Base-by-base conservation (phyloP, 331 rosid species). In the Acacia pycnantha region DNA sequence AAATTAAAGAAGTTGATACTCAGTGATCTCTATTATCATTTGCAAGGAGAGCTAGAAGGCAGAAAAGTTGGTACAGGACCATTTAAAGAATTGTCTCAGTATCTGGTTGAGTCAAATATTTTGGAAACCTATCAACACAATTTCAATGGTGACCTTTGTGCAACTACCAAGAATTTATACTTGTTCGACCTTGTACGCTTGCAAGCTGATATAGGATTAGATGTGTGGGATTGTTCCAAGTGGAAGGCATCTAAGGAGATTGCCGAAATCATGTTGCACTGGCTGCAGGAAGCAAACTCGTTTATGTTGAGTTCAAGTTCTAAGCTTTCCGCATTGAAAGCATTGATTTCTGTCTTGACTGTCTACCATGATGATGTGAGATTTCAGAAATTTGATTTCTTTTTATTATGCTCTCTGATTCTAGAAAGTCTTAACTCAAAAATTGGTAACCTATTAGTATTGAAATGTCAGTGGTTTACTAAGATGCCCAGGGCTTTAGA, bases 1-100 rank as follows among this genome's bases (percentile, higher is more conserved):
- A 97, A 93, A 79, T 89, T 85, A 59, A 82, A 88, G 81, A 87
- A 79, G 65, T 87, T 95, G 90, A 87, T 95, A 82, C 93, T 95
- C 71, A 93, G 88, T 71, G 98, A 95, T 86, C 98, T 95, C 53
- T 92, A 88, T 82, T 92, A 93, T 90, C 98, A 95, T 84, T 84
- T 95, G 47, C 92, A 95, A 89, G 99, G 98, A 83, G 97, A 93
- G 90, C 87, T 95, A 74, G 97, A 95, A 90, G 98, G 99, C 83
- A 92, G 97, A 71, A 83, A 88, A 86, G 90, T 95, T 80, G 83
- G 88, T 76, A 48, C 84, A 54, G 99, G 97, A 73, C 93, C 97
- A 53, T 93, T 93, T 84, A 95, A 89, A 85, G 98, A 92, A 82
- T 90, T 95, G 81, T 87, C 87, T 74, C 91, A 81, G 81, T 90